phyloP scores from a whole-genome alignment of 1,284 basidiomycete species.

The Papiliotrema laurentii region DNA sequence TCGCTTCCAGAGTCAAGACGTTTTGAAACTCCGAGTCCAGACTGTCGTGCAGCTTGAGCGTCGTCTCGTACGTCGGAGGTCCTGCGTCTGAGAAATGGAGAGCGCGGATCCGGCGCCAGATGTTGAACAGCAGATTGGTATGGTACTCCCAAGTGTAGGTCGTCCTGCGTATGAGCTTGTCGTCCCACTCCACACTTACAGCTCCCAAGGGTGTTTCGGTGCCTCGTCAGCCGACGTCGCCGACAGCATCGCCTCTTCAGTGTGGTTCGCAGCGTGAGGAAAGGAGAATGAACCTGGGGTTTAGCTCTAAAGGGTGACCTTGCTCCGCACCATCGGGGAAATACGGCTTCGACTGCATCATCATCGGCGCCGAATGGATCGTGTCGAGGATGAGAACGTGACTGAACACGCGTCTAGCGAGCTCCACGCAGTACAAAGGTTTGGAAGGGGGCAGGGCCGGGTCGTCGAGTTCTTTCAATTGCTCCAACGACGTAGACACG shows the following conservation, averaged over 20 bases:
- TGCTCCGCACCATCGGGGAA: background rate
- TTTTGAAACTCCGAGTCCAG: background rate
- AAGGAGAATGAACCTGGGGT: background rate
- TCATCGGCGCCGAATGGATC: background rate
- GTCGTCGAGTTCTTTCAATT: background rate
- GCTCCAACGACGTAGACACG: background rate
- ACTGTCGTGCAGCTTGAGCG: background rate
- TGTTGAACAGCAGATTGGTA: background rate
- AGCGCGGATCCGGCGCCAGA: slow-evolving; percentile 3
- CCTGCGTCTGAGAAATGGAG: background rate
- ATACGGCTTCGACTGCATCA: background rate
- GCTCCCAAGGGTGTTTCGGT: background rate
- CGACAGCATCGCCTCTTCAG: background rate
- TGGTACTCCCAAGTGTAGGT: slow-evolving; percentile 7
- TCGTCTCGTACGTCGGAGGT: background rate
- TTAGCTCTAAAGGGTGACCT: too few relatives aligned
- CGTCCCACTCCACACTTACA: slow-evolving; percentile 1
- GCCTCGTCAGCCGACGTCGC: background rate
- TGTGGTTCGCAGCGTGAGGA: background rate
- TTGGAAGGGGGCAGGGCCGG: background rate
- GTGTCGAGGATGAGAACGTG: background rate
- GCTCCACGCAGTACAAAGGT: background rate
- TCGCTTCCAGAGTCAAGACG: background rate
- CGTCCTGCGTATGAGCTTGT: background rate
- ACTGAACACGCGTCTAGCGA: background rate